Evolutionary conservation across 2,329 filamentous ascomycete genomes (phyloP).

Genomic region (Nigrospora osmanthi): DNA sequence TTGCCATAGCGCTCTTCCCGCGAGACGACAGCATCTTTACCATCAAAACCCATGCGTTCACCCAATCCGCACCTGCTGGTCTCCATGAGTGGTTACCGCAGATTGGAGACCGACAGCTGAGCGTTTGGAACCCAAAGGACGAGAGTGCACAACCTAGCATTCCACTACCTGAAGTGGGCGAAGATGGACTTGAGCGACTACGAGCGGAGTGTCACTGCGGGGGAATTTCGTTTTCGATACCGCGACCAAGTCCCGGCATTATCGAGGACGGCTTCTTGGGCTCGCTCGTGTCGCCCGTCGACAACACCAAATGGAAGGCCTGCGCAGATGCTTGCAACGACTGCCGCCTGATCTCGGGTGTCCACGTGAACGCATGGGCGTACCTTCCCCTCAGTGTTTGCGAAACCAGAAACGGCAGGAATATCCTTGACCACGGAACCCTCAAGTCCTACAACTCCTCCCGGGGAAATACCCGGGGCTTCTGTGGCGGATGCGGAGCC

Average conservation of each 20-base stretch:
- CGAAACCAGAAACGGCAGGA: constrained; percentile 26
- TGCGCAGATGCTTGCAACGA: constrained; percentile 33
- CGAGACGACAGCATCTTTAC: background rate
- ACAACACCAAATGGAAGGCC: constrained; percentile 33
- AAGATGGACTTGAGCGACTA: constrained; percentile 28
- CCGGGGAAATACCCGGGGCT: constrained; percentile 28
- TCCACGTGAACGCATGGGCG: constrained; percentile 33
- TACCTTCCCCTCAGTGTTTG: constrained; percentile 28
- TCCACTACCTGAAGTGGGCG: constrained; percentile 19
- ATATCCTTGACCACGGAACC: constrained; percentile 22
- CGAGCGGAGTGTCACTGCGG: constrained; percentile 37
- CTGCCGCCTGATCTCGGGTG: constrained; percentile 33
- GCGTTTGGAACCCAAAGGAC: constrained; percentile 2
- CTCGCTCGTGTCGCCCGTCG: constrained; percentile 25
- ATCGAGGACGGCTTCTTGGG: constrained; percentile 20
- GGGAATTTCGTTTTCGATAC: constrained; percentile 37
- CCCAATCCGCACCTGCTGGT: constrained; percentile 3
- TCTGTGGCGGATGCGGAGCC: constrained; percentile 39
- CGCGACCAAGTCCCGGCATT: constrained; percentile 25
- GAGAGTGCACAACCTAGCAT: background rate
- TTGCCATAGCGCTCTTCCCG: constrained; percentile 2
- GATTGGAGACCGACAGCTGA: constrained; percentile 1
- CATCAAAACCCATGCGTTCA: background rate
- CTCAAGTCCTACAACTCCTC: constrained; percentile 33
- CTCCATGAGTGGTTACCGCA: constrained; percentile 2